phyloP scores from a whole-genome alignment of 2,329 filamentous ascomycete species.

The Ophiostoma quercus region DNA sequence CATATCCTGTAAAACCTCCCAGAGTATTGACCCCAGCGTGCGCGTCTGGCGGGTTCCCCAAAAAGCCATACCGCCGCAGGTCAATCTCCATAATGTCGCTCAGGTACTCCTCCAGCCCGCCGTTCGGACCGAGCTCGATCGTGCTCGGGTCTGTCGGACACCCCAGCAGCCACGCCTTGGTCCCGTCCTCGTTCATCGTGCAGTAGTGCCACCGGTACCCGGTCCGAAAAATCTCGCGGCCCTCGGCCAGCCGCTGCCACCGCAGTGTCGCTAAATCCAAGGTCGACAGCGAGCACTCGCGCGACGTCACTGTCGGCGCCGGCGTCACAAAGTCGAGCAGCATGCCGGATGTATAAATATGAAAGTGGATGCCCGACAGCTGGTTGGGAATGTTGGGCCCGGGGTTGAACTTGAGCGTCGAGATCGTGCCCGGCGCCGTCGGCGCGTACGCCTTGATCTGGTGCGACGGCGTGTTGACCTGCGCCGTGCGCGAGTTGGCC shows the following conservation, averaged over 20 bases:
- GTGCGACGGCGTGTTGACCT: slow-evolving; percentile 61
- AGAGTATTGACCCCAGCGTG: slow-evolving; percentile 24
- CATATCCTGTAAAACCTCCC: too few relatives aligned
- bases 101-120: slow-evolving; percentile 75
- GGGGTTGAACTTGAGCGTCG: slow-evolving; percentile 81
- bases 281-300: slow-evolving; percentile 85
- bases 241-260: slow-evolving; percentile 94
- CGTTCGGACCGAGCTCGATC: slow-evolving; percentile 61
- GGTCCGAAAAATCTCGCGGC: slow-evolving; percentile 83
- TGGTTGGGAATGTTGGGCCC: slow-evolving; percentile 83
- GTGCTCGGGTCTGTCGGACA: slow-evolving; percentile 69
- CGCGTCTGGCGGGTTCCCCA: slow-evolving; percentile 64
- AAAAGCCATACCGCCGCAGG: slow-evolving; percentile 80
- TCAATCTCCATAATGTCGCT: slow-evolving; percentile 94
- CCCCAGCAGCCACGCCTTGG: slow-evolving; percentile 94
- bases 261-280: slow-evolving; percentile 80
- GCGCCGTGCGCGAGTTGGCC: slow-evolving; percentile 61
- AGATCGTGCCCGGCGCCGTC: slow-evolving; percentile 81
- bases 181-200: slow-evolving; percentile 89
- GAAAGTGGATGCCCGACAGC: slow-evolving; percentile 88
- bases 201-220: slow-evolving; percentile 99
- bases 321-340: slow-evolving; percentile 93
- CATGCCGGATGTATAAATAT: slow-evolving; percentile 87
- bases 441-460: slow-evolving; percentile 70
- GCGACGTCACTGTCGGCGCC: slow-evolving; percentile 75